Conservation (phyloP, 768 basidiomycete species). For the Boletus vinaceobasis region DNA sequence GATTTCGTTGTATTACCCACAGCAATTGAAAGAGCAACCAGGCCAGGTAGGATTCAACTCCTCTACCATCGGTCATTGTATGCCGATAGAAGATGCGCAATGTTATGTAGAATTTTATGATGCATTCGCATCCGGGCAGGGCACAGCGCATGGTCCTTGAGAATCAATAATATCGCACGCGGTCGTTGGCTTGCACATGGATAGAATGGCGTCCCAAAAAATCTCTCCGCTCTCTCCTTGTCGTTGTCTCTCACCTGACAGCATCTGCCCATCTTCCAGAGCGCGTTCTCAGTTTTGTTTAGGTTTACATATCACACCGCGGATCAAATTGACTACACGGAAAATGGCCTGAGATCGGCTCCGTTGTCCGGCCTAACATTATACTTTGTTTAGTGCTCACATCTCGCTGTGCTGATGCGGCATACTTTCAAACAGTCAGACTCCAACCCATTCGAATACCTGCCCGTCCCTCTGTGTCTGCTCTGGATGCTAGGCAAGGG, state of each 20-base stretch:
- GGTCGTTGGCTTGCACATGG: not conserved
- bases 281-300: not conserved
- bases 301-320: not conserved
- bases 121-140: not conserved
- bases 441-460: not conserved
- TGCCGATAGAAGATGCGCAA: not conserved
- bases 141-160: not conserved
- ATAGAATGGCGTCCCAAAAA: not conserved
- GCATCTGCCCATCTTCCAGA: not conserved
- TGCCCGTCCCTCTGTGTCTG: too few relatives aligned
- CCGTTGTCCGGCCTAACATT: too few relatives aligned
- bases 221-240: not conserved
- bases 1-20: not conserved
- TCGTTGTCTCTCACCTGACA: not conserved
- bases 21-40: not conserved
- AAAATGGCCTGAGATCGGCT: not conserved
- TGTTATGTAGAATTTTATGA: not conserved
- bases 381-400: not conserved
- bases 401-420: not conserved
- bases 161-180: not conserved
- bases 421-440: not conserved
- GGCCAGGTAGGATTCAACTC: conserved; percentile 3
- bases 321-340: not conserved
- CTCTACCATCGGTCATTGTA: not conserved
- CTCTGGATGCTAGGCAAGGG: not conserved